Evolutionary conservation across 2,329 filamentous ascomycete species (phyloP).

Genomic region (Ustilaginoidea virens): DNA sequence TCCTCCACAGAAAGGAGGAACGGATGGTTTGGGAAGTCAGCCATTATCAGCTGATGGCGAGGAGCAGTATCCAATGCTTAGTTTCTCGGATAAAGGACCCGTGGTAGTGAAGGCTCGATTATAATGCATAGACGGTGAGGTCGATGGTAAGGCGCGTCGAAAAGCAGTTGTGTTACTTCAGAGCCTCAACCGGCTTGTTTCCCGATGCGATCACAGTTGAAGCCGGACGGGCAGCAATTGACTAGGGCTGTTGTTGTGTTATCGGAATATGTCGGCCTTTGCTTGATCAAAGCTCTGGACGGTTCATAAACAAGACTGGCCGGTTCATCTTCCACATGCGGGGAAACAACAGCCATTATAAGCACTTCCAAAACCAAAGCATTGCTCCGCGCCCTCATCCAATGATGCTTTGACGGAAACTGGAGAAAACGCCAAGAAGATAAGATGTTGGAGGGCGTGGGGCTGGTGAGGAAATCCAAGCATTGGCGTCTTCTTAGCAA

Average conservation of each 20-base stretch:
- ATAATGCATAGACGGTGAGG: slow-evolving; percentile 9
- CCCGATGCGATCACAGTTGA: too few relatives aligned
- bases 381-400: not conserved
- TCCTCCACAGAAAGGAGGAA: slow-evolving; percentile 46
- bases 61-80: slow-evolving; percentile 3
- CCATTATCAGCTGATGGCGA: slow-evolving; percentile 12
- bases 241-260: too few relatives aligned
- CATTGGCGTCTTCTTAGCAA: slow-evolving; percentile 2
- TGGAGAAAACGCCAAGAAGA: slow-evolving; percentile 3
- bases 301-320: too few relatives aligned
- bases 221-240: too few relatives aligned
- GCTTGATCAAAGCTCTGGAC: too few relatives aligned
- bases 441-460: slow-evolving; percentile 1
- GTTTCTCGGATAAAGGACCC: slow-evolving; percentile 7
- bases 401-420: not conserved
- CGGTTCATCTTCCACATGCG: too few relatives aligned
- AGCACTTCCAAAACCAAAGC: not conserved
- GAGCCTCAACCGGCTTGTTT: too few relatives aligned
- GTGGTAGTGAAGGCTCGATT: slow-evolving; percentile 4
- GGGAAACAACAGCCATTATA: too few relatives aligned
- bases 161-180: too few relatives aligned
- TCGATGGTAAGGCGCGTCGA: slow-evolving; percentile 2
- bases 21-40: slow-evolving; percentile 36
- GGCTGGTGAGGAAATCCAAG: slow-evolving; percentile 1
- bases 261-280: too few relatives aligned